Conservation (phyloP, 208 protist genomes). For the Vickermania ingenoplastis region DNA sequence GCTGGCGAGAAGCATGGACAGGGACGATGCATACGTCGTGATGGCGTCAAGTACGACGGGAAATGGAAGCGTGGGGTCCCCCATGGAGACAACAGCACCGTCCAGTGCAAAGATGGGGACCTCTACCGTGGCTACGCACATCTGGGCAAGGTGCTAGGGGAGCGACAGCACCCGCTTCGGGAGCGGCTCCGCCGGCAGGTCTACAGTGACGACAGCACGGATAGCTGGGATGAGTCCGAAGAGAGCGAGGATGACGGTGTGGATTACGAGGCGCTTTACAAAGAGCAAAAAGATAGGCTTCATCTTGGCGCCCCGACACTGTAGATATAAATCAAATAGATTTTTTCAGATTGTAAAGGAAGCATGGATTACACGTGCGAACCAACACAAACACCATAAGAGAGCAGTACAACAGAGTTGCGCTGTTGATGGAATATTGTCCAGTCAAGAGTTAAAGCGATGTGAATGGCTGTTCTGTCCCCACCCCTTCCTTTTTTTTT, state of each 20-base stretch:
- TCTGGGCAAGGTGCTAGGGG: not conserved
- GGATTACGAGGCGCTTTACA: not conserved
- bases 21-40: conserved; percentile 2
- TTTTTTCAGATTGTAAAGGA: too few relatives aligned
- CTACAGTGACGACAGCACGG: not conserved
- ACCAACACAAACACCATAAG: too few relatives aligned
- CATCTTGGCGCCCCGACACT: too few relatives aligned
- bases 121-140: not conserved
- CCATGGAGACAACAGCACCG: not conserved
- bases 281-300: not conserved
- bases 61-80: not conserved
- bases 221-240: not conserved
- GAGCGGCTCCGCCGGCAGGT: not conserved
- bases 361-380: too few relatives aligned
- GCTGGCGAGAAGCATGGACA: conserved; percentile 2
- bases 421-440: too few relatives aligned
- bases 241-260: not conserved
- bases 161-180: not conserved
- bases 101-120: not conserved
- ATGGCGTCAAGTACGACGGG: not conserved
- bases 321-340: too few relatives aligned
- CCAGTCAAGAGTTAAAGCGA: too few relatives aligned
- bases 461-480: too few relatives aligned
- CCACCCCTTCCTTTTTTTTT: too few relatives aligned
- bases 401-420: too few relatives aligned